phyloP scores from a whole-genome alignment of 495 filamentous ascomycete genomes.

The Jackrogersella minutella region DNA sequence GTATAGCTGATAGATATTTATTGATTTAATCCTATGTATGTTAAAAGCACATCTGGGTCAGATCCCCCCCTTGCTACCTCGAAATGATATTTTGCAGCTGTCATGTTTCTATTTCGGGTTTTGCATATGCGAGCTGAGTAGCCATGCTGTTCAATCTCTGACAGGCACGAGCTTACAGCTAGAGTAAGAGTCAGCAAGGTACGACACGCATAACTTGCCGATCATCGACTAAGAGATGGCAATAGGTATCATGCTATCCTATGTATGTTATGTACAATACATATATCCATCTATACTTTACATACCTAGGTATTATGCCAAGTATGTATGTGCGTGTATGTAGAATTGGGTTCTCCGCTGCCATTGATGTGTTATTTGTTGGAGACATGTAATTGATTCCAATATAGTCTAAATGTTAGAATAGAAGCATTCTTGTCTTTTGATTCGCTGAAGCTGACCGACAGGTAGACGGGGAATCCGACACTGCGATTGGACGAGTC shows the following conservation, averaged over 20 bases:
- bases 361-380: constrained; percentile 11
- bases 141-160: constrained; percentile 10
- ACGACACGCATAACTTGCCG: constrained; percentile 21
- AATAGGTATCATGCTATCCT: constrained; percentile 10
- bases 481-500: constrained; percentile 23
- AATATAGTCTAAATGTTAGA: constrained; percentile 13
- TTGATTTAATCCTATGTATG: constrained; percentile 16
- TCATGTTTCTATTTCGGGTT: constrained; percentile 37
- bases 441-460: constrained; percentile 28
- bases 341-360: background rate
- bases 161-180: constrained; percentile 26
- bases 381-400: constrained; percentile 25
- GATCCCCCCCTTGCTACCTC: constrained; percentile 17
- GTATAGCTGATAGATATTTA: background rate
- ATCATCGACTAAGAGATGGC: constrained; percentile 19
- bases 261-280: constrained; percentile 5
- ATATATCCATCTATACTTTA: too few relatives aligned
- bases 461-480: constrained; percentile 9
- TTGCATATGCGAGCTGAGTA: constrained; percentile 27
- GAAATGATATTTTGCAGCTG: constrained; percentile 22
- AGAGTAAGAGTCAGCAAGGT: constrained; percentile 21
- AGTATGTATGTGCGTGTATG: too few relatives aligned
- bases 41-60: constrained; percentile 9
- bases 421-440: constrained; percentile 12
- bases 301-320: too few relatives aligned